Evolutionary conservation across 1,284 basidiomycete species (phyloP).

Genomic region (Cryptococcus sp.): DNA sequence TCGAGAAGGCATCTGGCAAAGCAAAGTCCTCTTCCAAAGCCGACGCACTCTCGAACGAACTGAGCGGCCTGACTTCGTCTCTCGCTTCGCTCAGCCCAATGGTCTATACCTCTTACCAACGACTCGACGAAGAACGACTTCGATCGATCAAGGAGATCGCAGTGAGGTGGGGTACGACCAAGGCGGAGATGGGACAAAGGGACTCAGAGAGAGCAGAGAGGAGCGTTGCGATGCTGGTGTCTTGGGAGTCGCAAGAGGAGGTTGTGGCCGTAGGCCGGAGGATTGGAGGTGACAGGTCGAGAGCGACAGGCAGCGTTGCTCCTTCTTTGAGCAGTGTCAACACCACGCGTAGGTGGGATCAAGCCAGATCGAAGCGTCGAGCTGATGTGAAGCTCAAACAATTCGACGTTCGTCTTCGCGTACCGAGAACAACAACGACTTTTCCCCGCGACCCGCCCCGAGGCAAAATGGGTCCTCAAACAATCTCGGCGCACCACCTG

Average conservation of each 20-base stretch:
- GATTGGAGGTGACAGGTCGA: slow-evolving; percentile 20
- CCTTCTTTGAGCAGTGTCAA: slow-evolving; percentile 10
- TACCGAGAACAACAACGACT: slow-evolving; percentile 19
- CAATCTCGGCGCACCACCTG: slow-evolving; percentile 8
- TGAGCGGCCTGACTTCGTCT: slow-evolving; percentile 30
- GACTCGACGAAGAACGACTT: slow-evolving; percentile 41
- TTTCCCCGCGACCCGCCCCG: slow-evolving; percentile 25
- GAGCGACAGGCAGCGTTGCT: background rate
- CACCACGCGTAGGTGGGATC: slow-evolving; percentile 14
- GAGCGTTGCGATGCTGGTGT: slow-evolving; percentile 33
- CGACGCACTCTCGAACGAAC: slow-evolving; percentile 30
- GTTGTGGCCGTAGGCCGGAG: slow-evolving; percentile 30
- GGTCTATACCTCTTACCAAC: slow-evolving; percentile 43
- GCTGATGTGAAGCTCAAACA: slow-evolving; percentile 7
- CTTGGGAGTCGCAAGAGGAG: slow-evolving; percentile 42
- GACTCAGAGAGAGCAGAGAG: slow-evolving; percentile 40
- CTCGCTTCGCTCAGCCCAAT: slow-evolving; percentile 36
- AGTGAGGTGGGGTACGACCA: slow-evolving; percentile 43
- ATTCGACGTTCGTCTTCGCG: slow-evolving; percentile 16
- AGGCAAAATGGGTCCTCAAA: slow-evolving; percentile 29
- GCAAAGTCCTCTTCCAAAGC: slow-evolving; percentile 34
- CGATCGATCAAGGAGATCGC: slow-evolving; percentile 41
- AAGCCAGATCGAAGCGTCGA: background rate
- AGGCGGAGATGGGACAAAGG: slow-evolving; percentile 38
- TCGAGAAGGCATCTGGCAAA: slow-evolving; percentile 42